Evolutionary conservation across 768 basidiomycete species (phyloP).

Genomic region (Cystofilobasidium bisporidii): DNA sequence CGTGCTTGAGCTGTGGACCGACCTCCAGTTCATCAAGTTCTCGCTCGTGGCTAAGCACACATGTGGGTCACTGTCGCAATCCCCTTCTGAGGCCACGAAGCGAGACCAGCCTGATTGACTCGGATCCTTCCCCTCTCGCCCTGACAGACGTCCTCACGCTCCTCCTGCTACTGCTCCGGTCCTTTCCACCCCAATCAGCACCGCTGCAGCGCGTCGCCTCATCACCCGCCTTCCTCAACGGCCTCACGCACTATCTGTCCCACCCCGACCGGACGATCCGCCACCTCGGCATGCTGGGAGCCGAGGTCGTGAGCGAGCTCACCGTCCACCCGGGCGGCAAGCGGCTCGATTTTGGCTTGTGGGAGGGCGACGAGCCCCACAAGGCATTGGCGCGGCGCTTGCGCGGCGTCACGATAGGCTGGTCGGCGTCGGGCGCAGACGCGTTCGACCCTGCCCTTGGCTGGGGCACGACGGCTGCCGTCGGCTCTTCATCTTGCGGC

Average conservation of each 20-base stretch:
- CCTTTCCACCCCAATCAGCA: slow-evolving; percentile 60
- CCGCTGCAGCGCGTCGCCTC: slow-evolving; percentile 46
- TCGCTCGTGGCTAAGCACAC: slow-evolving; percentile 64
- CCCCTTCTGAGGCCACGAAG: background rate
- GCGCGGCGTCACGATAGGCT: slow-evolving; percentile 39
- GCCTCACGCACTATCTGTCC: slow-evolving; percentile 50
- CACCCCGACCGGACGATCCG: slow-evolving; percentile 69
- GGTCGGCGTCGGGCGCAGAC: slow-evolving; percentile 17
- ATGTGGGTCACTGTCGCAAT: slow-evolving; percentile 48
- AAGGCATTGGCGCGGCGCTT: slow-evolving; percentile 57
- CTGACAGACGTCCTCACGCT: slow-evolving; percentile 55
- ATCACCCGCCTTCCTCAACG: slow-evolving; percentile 17
- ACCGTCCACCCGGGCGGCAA: slow-evolving; percentile 39
- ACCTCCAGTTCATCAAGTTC: slow-evolving; percentile 66
- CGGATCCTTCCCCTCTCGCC: background rate
- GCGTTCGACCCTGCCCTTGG: background rate
- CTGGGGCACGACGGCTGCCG: background rate
- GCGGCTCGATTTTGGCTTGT: slow-evolving; percentile 63
- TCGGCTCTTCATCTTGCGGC: too few relatives aligned
- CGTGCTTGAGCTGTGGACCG: slow-evolving; percentile 58
- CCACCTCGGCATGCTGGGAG: slow-evolving; percentile 83
- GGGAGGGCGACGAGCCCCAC: slow-evolving; percentile 66
- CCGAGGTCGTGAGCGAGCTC: slow-evolving; percentile 51
- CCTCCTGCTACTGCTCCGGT: slow-evolving; percentile 56
- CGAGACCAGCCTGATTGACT: background rate